Percentiles rank a stretch among this genome's conserved stretches.
Evolutionary conservation across 805 yeast genomes (phyloP).

Genomic region (Metschnikowia borealis): DNA sequence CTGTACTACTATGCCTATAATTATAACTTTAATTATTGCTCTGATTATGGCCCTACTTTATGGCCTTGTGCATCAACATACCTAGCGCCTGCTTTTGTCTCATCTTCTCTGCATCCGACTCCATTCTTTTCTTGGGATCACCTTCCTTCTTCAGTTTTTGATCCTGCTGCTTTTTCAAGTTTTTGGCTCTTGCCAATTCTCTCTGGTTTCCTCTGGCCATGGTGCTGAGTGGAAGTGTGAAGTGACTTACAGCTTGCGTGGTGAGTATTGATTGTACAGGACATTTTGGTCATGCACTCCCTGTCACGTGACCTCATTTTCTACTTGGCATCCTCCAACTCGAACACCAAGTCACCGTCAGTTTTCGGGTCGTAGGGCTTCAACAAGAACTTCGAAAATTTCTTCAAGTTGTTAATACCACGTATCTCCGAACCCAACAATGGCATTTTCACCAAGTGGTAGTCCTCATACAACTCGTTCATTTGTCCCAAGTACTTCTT

Average conservation of each 20-base stretch:
- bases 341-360: conserved; percentile 52
- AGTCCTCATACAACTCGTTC: conserved; percentile 94
- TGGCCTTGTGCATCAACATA: conserved; percentile 29
- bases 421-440: conserved; percentile 92
- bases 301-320: background rate
- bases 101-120: conserved; percentile 84
- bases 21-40: no score
- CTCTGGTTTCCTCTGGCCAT: conserved; percentile 97
- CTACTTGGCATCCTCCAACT: conserved; percentile 46
- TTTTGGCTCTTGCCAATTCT: conserved; percentile 88
- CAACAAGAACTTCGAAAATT: conserved; percentile 77
- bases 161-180: conserved; percentile 72
- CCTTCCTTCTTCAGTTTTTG: conserved; percentile 69
- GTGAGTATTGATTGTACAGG: background rate
- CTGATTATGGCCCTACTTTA: no score
- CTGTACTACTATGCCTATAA: no score
- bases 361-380: conserved; percentile 69
- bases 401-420: conserved; percentile 80
- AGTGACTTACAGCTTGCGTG: background rate
- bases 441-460: conserved; percentile 94
- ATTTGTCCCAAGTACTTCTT: conserved; percentile 91
- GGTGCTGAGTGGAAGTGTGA: background rate
- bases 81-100: conserved; percentile 86
- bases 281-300: background rate
- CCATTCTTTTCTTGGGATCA: conserved; percentile 82